Evolutionary conservation across 75 land plant species (phyloP), one percentile per base, ranked within the genome.

Genomic region (Gnetum montanum): DNA sequence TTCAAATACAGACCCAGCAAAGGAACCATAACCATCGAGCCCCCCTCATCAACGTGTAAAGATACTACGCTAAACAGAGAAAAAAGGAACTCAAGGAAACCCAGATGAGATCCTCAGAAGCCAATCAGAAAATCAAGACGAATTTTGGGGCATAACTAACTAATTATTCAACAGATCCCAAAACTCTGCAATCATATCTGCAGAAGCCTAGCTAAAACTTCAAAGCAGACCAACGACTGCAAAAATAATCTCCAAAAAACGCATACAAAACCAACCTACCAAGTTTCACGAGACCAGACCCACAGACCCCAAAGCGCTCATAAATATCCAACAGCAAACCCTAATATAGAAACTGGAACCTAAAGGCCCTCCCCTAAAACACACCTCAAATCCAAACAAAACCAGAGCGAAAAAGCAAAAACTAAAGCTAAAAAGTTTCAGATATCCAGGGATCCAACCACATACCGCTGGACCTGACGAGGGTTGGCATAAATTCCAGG

Each of bases 401-500:
- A 41, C 43, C 12, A 41, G 16, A 18, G 43, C 43, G 16, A 41
- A 41, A 15, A 15, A 15, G 43, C 43, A 41, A 15, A 41, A 41
- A 15, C 13, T 18, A 41, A 41, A 18, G 0, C 12, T 8, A 15
- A 41, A 41, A 41, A 46, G 1, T 3, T 16, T 0, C 34, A 30
- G 3, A 50, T 7, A 30, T 33, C 53, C 33, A 12, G n/a, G 7
- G 3, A 8, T 1, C 6, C 10, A 2, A 11, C 4, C n/a, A 34
- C 35, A 37, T 20, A 69, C 72, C 72, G 57, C 61, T 27, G 31
- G 37, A 57, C 27, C 51, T 69, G 72, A 69, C 38, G 34, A 69
- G 67, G 40, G 72, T 50, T 31, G 72, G 60, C 72, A 69, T 69
- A 66, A 30, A 16, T 54, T 24, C 57, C 33, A 33, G 50, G 64